A percentile compares a stretch with the other conserved stretches of the same genome.
phyloP scores from a whole-genome alignment of 345 rosid genomes.

The Nephelium lappaceum region DNA sequence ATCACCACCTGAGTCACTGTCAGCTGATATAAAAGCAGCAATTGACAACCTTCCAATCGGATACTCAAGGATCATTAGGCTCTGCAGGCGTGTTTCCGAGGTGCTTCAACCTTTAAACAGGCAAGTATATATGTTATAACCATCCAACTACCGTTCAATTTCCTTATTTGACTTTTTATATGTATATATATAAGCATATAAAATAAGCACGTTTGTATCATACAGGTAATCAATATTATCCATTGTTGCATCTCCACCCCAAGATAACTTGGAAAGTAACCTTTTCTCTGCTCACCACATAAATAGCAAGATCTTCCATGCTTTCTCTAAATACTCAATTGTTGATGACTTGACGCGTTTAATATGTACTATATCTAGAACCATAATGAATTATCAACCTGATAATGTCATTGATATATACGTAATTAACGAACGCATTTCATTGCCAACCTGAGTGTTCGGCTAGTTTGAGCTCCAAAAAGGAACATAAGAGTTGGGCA shows the following conservation, averaged over 20 bases:
- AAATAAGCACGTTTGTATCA: background rate
- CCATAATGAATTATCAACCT: background rate
- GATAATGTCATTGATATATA: background rate
- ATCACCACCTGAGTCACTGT: conserved; percentile 28
- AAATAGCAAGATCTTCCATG: background rate
- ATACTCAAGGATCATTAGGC: conserved; percentile 52
- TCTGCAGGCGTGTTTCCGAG: conserved; percentile 52
- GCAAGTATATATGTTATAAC: conserved; percentile 5
- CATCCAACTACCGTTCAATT: background rate
- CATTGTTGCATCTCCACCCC: background rate
- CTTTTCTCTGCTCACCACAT: background rate
- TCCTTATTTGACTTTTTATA: background rate
- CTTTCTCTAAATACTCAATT: background rate
- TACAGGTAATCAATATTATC: background rate
- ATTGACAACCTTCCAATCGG: conserved; percentile 41
- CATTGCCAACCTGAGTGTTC: background rate
- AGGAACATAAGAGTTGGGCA: background rate
- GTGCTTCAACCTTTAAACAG: conserved; percentile 31
- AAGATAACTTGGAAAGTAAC: background rate
- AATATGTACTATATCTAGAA: background rate
- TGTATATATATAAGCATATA: background rate
- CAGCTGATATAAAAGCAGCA: conserved; percentile 37
- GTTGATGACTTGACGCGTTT: background rate
- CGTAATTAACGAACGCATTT: background rate
- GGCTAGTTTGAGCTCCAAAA: background rate